Evolutionary conservation across 331 rosid genomes (phyloP), one percentile per base, ranked within the genome.

Genomic region (Malus hybrid): DNA sequence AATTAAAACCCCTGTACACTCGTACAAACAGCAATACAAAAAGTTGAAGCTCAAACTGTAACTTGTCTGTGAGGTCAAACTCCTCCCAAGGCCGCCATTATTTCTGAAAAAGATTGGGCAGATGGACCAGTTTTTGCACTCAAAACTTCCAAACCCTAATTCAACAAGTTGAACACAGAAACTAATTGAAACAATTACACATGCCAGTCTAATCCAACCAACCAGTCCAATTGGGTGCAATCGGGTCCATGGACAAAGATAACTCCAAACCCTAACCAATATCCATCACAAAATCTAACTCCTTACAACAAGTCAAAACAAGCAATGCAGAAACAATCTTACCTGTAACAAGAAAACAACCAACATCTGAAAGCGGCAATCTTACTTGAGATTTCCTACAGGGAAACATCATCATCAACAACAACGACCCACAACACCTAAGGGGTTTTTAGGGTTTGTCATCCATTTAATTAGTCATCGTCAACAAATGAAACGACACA

Each of bases 361-460:
- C 34, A 44, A 64, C 24, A 62, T 74, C 60, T 33, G 76, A 52
- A 75, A 63, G 18, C 42, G n/a, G 50, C 50, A 44, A 31, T 31
- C 29, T 71, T 18, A 31, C 24, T 7, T 39, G 6, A 31, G 65
- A 80, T 64, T 48, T 64, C 32, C 14, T 24, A 39, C 12, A 12
- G 10, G 8, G 69, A 73, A 60, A 72, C 74, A 69, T 65, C 71
- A 78, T 56, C 76, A 19, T 46, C 74, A 78, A 65, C 73, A 19
- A 27, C 83, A 79, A 63, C 52, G 65, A 70, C 67, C 36, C 31
- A 33, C 29, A 66, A 10, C 65, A 6, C 46, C 46, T 1, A 7
- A 36, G 50, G 44, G 31, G 10, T 4, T 44, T 44, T 44, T 3
- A 27, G n/a, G 31, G 76, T 10, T 70, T 63, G 9, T 16, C 70